A percentile compares a stretch with the other conserved stretches of the same genome.
Evolutionary conservation across 106 monocot genomes (phyloP).

Genomic region (Apostasia shenzhenica): DNA sequence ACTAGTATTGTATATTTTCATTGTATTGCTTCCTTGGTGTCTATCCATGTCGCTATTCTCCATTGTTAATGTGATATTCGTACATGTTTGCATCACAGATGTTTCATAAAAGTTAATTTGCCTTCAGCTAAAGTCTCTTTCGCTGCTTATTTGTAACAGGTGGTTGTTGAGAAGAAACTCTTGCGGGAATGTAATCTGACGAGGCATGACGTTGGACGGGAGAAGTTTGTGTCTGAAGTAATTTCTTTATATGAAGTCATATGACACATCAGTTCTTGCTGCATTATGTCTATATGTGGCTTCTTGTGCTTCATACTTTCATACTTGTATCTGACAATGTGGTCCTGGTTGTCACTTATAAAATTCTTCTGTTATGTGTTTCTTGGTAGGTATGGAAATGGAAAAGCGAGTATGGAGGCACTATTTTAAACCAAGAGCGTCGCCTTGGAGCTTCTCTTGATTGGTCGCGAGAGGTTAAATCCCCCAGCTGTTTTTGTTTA

Average conservation of each 20-base stretch:
- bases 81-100: too few species aligned
- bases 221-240: slow-evolving; percentile 76
- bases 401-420: slow-evolving; percentile 92
- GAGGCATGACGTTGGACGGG: slow-evolving; percentile 87
- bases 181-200: slow-evolving; percentile 80
- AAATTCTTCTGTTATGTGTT: neutral
- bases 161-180: slow-evolving; percentile 93
- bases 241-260: slow-evolving; percentile 6
- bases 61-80: too few species aligned
- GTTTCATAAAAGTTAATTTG: too few species aligned
- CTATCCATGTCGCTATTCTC: too few species aligned
- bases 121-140: too few species aligned
- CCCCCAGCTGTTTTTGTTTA: neutral
- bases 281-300: neutral
- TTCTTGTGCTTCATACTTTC: too few species aligned
- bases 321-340: too few species aligned
- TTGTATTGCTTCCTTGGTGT: too few species aligned
- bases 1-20: too few species aligned
- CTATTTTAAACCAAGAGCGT: slow-evolving; percentile 85
- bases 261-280: neutral
- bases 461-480: slow-evolving; percentile 86
- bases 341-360: neutral
- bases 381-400: slow-evolving; percentile 85
- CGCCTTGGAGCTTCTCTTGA: slow-evolving; percentile 92
- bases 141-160: slow-evolving; percentile 31